phyloP scores from a whole-genome alignment of 768 basidiomycete species.

The Suillus clintonianus region DNA sequence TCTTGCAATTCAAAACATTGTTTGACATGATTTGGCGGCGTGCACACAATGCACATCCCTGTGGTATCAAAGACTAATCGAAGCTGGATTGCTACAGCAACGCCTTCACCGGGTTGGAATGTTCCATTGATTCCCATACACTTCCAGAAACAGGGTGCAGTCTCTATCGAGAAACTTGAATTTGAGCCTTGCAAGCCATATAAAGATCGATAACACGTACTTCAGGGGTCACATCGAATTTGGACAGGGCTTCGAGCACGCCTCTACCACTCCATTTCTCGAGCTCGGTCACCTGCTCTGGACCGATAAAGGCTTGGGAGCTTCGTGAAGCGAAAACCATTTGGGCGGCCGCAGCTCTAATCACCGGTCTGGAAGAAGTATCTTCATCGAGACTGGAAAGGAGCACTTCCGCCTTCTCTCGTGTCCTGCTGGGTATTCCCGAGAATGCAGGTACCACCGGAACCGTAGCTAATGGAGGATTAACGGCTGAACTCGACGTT shows the following conservation, averaged over 20 bases:
- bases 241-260: slow-evolving; percentile 57
- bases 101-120: slow-evolving; percentile 4
- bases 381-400: background rate
- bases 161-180: slow-evolving; percentile 37
- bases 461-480: slow-evolving; percentile 47
- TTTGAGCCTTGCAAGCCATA: slow-evolving; percentile 1
- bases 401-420: background rate
- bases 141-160: slow-evolving; percentile 56
- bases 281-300: slow-evolving; percentile 56
- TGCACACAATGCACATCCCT: background rate
- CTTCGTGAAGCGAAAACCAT: slow-evolving; percentile 81
- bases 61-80: background rate
- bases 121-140: slow-evolving; percentile 49
- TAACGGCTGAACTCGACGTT: slow-evolving; percentile 19
- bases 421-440: slow-evolving; percentile 10
- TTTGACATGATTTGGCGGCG: background rate
- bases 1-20: background rate
- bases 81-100: slow-evolving; percentile 5
- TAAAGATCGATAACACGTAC: slow-evolving; percentile 36
- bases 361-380: slow-evolving; percentile 32
- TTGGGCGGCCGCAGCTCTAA: slow-evolving; percentile 78
- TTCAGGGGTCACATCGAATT: slow-evolving; percentile 47
- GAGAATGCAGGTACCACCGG: slow-evolving; percentile 43
- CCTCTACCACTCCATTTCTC: slow-evolving; percentile 66
- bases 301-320: slow-evolving; percentile 75